Evolutionary conservation across 306 rosid genomes (phyloP).

Genomic region (Quercus berberidifolia): DNA sequence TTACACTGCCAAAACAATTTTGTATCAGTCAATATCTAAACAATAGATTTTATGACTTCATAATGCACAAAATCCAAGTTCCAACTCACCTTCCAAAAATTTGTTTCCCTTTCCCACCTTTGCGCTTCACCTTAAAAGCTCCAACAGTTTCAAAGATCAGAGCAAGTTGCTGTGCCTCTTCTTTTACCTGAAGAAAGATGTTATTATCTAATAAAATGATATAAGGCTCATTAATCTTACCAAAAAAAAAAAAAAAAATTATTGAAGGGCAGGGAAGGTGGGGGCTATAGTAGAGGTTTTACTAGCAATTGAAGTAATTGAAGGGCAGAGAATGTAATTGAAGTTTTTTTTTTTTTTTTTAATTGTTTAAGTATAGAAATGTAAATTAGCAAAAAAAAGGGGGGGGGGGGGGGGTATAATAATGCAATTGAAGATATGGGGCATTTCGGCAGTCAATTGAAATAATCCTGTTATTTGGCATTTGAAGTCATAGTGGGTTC

Average conservation of each 20-base stretch:
- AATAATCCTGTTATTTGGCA: not conserved
- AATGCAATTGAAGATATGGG: not conserved
- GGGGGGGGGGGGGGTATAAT: not conserved
- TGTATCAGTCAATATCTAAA: slow-evolving; percentile 26
- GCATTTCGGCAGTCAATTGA: not conserved
- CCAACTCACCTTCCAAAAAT: slow-evolving; percentile 75
- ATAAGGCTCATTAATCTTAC: not conserved
- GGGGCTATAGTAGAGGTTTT: not conserved
- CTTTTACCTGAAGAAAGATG: slow-evolving; percentile 62
- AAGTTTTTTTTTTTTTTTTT: no score
- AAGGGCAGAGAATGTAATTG: not conserved
- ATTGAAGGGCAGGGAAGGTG: not conserved
- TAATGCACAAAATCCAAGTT: slow-evolving; percentile 2
- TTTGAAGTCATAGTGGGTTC: not conserved
- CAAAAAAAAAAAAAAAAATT: no score
- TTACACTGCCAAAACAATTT: slow-evolving; percentile 56
- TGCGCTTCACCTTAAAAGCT: slow-evolving; percentile 92
- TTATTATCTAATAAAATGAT: not conserved
- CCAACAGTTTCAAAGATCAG: slow-evolving; percentile 81
- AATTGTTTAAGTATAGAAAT: no score
- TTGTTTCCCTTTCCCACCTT: slow-evolving; percentile 95
- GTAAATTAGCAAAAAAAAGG: no score
- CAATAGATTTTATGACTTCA: not conserved
- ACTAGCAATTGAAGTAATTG: not conserved
- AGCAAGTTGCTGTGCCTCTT: slow-evolving; percentile 94